Evolutionary conservation across 495 filamentous ascomycete genomes (phyloP), one percentile per base, ranked within the genome.

Genomic region (Venustampulla echinocandica): DNA sequence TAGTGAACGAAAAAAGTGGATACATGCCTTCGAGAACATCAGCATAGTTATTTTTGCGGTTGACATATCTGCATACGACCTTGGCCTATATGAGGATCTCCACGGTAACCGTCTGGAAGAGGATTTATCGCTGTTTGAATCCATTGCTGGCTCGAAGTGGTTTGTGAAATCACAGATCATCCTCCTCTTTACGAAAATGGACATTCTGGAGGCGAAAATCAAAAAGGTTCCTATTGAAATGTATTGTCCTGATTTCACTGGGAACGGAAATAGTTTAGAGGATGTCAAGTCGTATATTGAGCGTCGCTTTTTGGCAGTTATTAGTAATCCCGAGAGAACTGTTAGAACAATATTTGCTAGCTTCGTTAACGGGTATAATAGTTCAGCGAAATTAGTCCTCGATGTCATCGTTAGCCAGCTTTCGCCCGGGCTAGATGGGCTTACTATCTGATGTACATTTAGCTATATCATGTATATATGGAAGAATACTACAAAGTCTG

Each of bases 101-200:
- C 90, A 90, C 50, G 90, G 86, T 38, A 97, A 96, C 61, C 90
- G 94, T 88, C 95, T 97, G 90, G 88, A 93, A 66, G 90, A 97
- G 66, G 90, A 92, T 2, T 73, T 97, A 53, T 94, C 94, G 79
- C 75, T 97, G 15, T 97, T 93, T 64, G 90, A 97, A 66, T 92
- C 86, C 13, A 87, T 97, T 53, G 85, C 86, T 60, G 94, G 95
- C 60, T 90, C 87, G 17, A 81, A 90, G 56, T 97, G 90, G 90
- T 97, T 97, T 67, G 81, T 86, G 54, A 85, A 83, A 55, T 90
- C 90, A 38, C 83, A 89, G 18, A 85, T 97, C 58, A 97, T 97
- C 50, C 76, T 97, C 24, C 95, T 97, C 70, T 73, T 97, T 48
- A 97, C 96, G 80, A 97, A 97, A 74, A 94, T 94, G 66, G 90